These are phyloP conservation scores for Candida vartiovaarae DNA, from an alignment of 805 yeast genomes.

Conservation along the genomic window DNA sequence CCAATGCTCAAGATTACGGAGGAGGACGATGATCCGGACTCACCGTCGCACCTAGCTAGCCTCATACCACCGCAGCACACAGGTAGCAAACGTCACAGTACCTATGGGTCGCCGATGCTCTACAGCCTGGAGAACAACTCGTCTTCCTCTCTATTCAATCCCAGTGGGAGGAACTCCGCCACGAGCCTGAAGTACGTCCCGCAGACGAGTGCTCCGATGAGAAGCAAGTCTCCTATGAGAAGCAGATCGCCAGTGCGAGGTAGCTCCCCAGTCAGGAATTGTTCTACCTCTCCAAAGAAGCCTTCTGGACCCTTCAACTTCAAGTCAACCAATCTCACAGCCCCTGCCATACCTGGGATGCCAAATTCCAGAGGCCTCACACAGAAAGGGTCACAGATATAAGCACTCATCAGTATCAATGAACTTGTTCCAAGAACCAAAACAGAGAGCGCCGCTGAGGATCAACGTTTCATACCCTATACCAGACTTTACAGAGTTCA, in stretches of 20 bases:
- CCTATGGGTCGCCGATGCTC: constrained; percentile 9
- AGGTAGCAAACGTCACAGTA: constrained; percentile 13
- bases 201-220: constrained; percentile 18
- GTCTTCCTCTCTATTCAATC: constrained; percentile 16
- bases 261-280: constrained; percentile 25
- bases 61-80: constrained; percentile 15
- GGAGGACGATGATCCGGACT: constrained; percentile 8
- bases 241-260: constrained; percentile 25
- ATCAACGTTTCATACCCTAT: constrained; percentile 57
- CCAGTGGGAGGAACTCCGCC: constrained; percentile 23
- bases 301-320: constrained; percentile 53
- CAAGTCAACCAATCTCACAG: constrained; percentile 41
- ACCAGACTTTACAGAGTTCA: constrained; percentile 48
- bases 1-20: constrained; percentile 26
- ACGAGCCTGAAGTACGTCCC: constrained; percentile 22
- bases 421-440: constrained; percentile 93
- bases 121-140: constrained; percentile 16
- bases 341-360: constrained; percentile 26
- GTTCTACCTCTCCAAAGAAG: constrained; percentile 23
- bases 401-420: constrained; percentile 94
- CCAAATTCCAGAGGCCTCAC: constrained; percentile 46
- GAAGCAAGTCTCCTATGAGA: constrained; percentile 23
- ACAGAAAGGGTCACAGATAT: constrained; percentile 90
- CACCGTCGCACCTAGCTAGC: constrained; percentile 9
- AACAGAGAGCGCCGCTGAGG: constrained; percentile 63